Evolutionary conservation across 2,329 filamentous ascomycete species (phyloP).

Genomic region (Huntiella abstrusa): DNA sequence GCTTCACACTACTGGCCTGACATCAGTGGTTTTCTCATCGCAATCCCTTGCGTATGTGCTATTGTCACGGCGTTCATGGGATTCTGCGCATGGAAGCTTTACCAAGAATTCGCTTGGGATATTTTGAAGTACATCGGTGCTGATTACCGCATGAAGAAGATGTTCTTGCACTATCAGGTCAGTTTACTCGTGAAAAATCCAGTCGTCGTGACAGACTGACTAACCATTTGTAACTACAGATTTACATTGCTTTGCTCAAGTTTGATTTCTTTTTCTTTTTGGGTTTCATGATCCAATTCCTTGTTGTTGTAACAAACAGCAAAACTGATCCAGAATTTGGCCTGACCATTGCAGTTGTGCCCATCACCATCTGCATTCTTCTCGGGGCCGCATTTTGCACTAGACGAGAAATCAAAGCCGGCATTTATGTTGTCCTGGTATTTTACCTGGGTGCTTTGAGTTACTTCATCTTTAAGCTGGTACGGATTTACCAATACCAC

Average conservation of each 20-base stretch:
- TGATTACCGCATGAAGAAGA: slow-evolving; percentile 88
- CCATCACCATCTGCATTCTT: slow-evolving; percentile 77
- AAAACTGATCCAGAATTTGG: slow-evolving; percentile 56
- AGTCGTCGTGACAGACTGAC: background rate
- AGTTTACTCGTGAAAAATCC: slow-evolving; percentile 13
- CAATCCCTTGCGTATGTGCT: slow-evolving; percentile 69
- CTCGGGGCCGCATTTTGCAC: slow-evolving; percentile 67
- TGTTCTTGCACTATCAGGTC: slow-evolving; percentile 93
- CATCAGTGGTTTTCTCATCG: slow-evolving; percentile 59
- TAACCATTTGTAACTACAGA: slow-evolving; percentile 29
- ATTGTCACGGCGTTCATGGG: slow-evolving; percentile 54
- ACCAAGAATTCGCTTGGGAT: slow-evolving; percentile 97
- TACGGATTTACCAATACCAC: slow-evolving; percentile 68
- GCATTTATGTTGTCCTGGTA: slow-evolving; percentile 62
- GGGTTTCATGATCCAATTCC: slow-evolving; percentile 93
- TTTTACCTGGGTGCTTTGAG: slow-evolving; percentile 76
- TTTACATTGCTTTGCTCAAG: slow-evolving; percentile 93
- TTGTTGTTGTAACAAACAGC: slow-evolving; percentile 61
- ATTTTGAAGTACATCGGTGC: slow-evolving; percentile 99
- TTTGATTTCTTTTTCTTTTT: slow-evolving; percentile 99
- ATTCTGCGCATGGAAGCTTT: slow-evolving; percentile 80
- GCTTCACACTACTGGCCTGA: slow-evolving; percentile 41
- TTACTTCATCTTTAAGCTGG: slow-evolving; percentile 97
- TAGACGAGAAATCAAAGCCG: slow-evolving; percentile 58
- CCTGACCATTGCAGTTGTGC: slow-evolving; percentile 75